Base-by-base conservation (phyloP, 2,329 filamentous ascomycete genomes). In the Esteya vermicola region DNA sequence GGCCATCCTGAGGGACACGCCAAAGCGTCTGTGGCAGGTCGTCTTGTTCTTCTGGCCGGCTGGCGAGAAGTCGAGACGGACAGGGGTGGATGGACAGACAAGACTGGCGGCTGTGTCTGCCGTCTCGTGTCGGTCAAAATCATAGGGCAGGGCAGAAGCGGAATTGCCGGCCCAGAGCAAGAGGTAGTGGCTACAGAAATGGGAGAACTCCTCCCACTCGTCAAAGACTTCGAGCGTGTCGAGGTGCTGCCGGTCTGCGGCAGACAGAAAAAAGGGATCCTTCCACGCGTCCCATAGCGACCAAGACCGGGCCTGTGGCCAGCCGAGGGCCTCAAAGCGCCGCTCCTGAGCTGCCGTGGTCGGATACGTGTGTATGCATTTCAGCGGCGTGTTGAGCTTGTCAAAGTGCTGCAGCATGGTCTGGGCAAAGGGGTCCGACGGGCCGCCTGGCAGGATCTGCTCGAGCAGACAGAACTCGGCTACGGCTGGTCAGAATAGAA, bases 181-280 rank as follows among this genome's bases (percentile, higher is more conserved):
- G 49, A 88, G 82, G 57, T 94, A 93, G 57, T 95, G 88, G 26
- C 78, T 77, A 3, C 74, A 76, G 56, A 93, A 94, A 1, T 94
- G 64, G 3, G 81, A 78, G 53, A 95, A 86, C 52, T 95, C 89
- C 57, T 96, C 89, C 85, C 85, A 94, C 58, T 95, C 88, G 56
- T 96, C 89, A 53, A 96, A 95, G 1, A 81, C 76, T 52, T 95
- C 89, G 14, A 86, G 58, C 1, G 61, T 53, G 49, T 94, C 80
- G 13, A 95, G 60, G 10, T 60, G 61, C 27, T 55, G 61, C 46
- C 84, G 71, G 45, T 84, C 69, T 1, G 66, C 58, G 1, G 67
- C 52, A 6, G 64, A 65, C 18, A 93, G 59, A 54, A 88, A 88
- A 3, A 61, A 53, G 13, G 75, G 63, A 47, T 82, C 75, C 10